Base-by-base conservation (phyloP, 352 stramenopile genomes). In the Pythium apleroticum region DNA sequence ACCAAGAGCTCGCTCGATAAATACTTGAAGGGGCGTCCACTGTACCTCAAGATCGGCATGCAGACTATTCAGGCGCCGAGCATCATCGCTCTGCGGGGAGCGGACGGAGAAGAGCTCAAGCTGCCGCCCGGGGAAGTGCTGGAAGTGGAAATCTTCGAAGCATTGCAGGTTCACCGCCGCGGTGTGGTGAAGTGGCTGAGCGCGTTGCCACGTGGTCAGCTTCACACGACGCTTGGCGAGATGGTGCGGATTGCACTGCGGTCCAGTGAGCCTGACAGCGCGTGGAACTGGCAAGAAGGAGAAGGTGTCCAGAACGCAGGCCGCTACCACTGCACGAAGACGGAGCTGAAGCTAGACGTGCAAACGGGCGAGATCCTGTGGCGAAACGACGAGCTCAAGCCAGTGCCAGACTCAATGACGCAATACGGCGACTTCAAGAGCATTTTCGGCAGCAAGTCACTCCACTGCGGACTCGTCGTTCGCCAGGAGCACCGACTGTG, bases 331-430 rank as follows among this genome's bases (percentile, higher is more conserved):
- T 96, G 88, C 53, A 63, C 58, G 31, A 80, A 81, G 53, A 90
- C 91, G 30, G 86, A 96, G 50, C 69, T 97, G 50, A 95, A 94
- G 57, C 50, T 97, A 9, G 87, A 97, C 57, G 79, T 84, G 1
- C 88, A 97, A 65, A 94, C 84, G 2, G 88, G 85, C 27, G 87
- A 97, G 54, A 95, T 97, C 65, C 61, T 97, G 52, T 97, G 89
- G 89, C 81, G 89, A 63, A 96, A 97, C 60, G 89, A 96, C 52
- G 89, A 96, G 59, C 68, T 97, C 4, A 96, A 95, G 59, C 89
- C 89, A 14, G 84, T 97, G n/a, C 89, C 88, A 5, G 89, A 96
- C 64, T 94, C 86, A 2, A 97, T 97, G 89, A 93, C 88, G 0
- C 89, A 97, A 60, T 95, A 89, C 54, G 77, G 76, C 17, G 89